Conservation (phyloP, 148 eudicot genomes). For the Polygonum aviculare region DNA sequence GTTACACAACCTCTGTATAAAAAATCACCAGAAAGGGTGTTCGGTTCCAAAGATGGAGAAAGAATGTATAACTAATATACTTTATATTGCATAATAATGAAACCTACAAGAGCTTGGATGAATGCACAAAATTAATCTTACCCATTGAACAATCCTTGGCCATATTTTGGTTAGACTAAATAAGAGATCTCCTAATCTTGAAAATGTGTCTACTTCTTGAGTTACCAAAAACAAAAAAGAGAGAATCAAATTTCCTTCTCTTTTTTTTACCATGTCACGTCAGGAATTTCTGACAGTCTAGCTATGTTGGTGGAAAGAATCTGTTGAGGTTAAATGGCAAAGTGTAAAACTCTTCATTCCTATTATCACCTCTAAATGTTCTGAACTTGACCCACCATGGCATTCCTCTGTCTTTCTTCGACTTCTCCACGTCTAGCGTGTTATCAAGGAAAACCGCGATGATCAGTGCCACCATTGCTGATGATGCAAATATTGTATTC, state of each 20-base stretch:
- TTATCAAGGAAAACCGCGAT: constrained; percentile 92
- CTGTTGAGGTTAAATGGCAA: constrained; percentile 95
- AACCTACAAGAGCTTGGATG: constrained; percentile 5
- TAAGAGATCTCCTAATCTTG: neutral
- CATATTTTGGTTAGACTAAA: neutral
- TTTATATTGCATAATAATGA: neutral
- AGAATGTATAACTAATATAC: neutral
- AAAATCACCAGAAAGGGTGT: neutral
- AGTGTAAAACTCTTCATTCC: constrained; percentile 97
- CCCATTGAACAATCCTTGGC: neutral
- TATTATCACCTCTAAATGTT: constrained; percentile 85
- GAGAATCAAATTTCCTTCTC: neutral
- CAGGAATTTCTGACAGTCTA: neutral
- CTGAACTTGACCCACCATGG: constrained; percentile 99
- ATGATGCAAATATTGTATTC: constrained; percentile 79
- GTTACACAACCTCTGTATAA: neutral
- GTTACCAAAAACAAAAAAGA: neutral
- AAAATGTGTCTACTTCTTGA: neutral
- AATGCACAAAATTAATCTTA: neutral
- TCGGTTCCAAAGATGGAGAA: neutral
- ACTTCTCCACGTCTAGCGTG: constrained; percentile 85
- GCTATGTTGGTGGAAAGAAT: constrained; percentile 93
- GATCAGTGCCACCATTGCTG: constrained; percentile 80
- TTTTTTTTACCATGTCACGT: neutral
- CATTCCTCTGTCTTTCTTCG: constrained; percentile 95